Base-by-base conservation (phyloP, 805 yeast species). In the Yarrowia deformans region DNA sequence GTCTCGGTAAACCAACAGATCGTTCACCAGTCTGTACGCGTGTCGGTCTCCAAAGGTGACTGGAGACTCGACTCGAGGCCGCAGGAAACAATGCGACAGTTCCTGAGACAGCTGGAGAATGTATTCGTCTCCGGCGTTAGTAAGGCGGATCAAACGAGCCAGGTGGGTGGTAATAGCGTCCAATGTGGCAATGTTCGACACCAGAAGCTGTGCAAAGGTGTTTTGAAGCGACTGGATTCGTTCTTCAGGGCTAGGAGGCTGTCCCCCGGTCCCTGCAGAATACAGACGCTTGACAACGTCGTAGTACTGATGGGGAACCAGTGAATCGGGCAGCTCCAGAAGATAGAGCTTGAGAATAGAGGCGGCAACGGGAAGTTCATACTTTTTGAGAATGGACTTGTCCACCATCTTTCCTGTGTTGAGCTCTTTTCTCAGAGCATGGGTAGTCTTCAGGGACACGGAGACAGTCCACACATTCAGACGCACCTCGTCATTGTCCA, bases 121-220 rank as follows among this genome's bases (percentile, higher is more conserved):
- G 70, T 78, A 79, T 29, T 74, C 78, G 2, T 70, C 74, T 16
- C 73, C 69, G 1, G 82, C 81, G 34, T 76, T 75, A 55, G 87
- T 77, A 40, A 86, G 84, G 32, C 84, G 78, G 37, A 88, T 84
- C 69, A 91, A 79, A 58, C 96, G 82, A 67, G 84, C 83, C 76
- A 91, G 84, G 77, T 91, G 97, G 1, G 92, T 87, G 46, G 88
- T 84, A n/a, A 91, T 78, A 1, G 93, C 93, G 76, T 90, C 93
- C 68, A 91, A 82, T 0, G 96, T 90, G 1, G 96, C 94, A 52
- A 91, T 81, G 74, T 89, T 90, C 55, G 89, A 83, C 66, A 88
- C 85, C 23, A 92, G 87, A 68, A 91, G 81, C 69, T 90, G 90
- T 3, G 85, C 82, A 69, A 91, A 80, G 0, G 89, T 85, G 70